Conservation (phyloP, 495 filamentous ascomycete genomes). For the Aspergillus steynii region DNA sequence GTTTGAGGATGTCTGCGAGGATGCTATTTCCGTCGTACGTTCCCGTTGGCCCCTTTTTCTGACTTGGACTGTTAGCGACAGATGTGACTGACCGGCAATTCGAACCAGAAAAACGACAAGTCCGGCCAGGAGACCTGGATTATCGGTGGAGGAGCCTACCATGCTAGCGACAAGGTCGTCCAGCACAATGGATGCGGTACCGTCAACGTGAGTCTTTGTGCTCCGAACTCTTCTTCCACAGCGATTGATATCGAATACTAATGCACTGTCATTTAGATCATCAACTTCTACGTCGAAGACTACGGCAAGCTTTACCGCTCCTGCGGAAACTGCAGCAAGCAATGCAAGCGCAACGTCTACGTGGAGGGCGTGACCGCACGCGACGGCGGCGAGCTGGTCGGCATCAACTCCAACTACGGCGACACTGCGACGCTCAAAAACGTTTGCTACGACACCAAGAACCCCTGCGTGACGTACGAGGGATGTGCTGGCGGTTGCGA, state of each 20-base stretch:
- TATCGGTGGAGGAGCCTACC: slow-evolving; percentile 57
- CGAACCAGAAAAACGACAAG: slow-evolving; percentile 16
- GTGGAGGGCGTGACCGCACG: slow-evolving; percentile 20
- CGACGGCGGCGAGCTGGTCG: slow-evolving; percentile 21
- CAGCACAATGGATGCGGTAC: slow-evolving; percentile 64
- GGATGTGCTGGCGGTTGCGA: slow-evolving; percentile 22
- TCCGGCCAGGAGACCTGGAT: slow-evolving; percentile 28
- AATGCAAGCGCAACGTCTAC: slow-evolving; percentile 26
- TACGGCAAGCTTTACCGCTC: slow-evolving; percentile 30
- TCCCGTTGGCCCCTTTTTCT: background rate
- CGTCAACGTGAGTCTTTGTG: slow-evolving; percentile 46
- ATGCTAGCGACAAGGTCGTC: slow-evolving; percentile 59
- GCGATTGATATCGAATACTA: background rate
- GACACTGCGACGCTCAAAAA: slow-evolving; percentile 31
- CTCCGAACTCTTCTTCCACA: background rate
- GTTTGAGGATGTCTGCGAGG: slow-evolving; percentile 25
- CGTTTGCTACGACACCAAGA: slow-evolving; percentile 18
- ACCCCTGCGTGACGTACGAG: slow-evolving; percentile 15
- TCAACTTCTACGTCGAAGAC: slow-evolving; percentile 46
- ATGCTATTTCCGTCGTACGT: slow-evolving; percentile 22
- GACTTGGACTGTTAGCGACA: background rate
- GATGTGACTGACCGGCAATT: background rate
- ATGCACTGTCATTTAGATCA: slow-evolving; percentile 10
- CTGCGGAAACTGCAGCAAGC: slow-evolving; percentile 27
- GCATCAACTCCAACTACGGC: slow-evolving; percentile 33